Base-by-base conservation (phyloP, 352 stramenopile genomes). In the Chloridella minuta region DNA sequence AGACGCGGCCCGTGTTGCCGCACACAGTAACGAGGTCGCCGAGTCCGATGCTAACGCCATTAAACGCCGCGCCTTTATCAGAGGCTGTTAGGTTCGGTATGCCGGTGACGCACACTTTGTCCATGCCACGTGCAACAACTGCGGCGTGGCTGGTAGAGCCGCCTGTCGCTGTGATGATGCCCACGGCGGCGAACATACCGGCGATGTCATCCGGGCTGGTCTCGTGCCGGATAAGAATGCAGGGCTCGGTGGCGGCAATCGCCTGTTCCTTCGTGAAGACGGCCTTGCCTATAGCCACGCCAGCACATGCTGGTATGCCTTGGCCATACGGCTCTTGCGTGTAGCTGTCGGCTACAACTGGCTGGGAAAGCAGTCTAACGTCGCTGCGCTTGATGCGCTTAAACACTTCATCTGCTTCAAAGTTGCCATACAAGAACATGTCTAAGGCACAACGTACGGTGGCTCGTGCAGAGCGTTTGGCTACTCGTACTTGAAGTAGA, bases 101-200 rank as follows among this genome's bases (percentile, higher is more conserved):
- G n/a, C n/a, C n/a, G n/a, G n/a, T n/a, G n/a, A 93, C 90, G 89
- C 91, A 93, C 49, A 90, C 90, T 83, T 92, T 93, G 30, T 91
- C 91, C 91, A 90, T 92, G 85, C 90, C 90, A 28, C 91, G 89
- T 22, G 91, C 91, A 16, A 93, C 91, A 28, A 93, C 90, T n/a
- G 91, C 91, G 21, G 91, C 91, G 87, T 92, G 91, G 86, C 86
- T 90, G 21, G 91, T 92, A 87, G 92, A 92, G 23, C 91, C 91
- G 86, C 91, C 91, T 52, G 89, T 87, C 23, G 90, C 88, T 16
- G 91, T 93, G 16, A 93, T 88, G 87, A 93, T 91, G 23, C 91
- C 91, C 87, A 90, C 80, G 83, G 90, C 89, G 40, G 90, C 89
- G 88, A 90, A 91, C 91, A 93, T 93, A 1, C 91, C 91, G 49